Evolutionary conservation across 805 yeast species (phyloP), one percentile per base, ranked within the genome.

Genomic region (Cephaloascus fragrans): DNA sequence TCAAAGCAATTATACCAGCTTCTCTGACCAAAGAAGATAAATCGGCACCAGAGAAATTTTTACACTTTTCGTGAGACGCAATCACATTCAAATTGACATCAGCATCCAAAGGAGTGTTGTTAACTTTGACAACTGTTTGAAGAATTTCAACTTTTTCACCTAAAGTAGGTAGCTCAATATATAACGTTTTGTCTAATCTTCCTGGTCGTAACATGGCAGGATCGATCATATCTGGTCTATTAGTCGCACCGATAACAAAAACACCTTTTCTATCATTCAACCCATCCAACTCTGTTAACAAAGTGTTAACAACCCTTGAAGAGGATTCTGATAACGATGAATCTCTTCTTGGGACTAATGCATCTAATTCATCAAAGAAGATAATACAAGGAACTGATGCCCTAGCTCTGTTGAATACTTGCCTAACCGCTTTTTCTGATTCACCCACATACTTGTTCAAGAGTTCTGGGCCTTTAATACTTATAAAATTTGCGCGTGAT

Each of bases 141-240:
- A 90, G 67, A 42, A 90, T 93, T 46, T 89, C 97, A 3, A 71
- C 61, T 45, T 96, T 71, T 56, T 93, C 98, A 3, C 64, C 69
- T 1, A 77, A 74, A 4, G 76, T 74, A 3, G 98, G 98, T 38
- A 90, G 69, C 55, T 90, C 97, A 19, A 90, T 90, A 58, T 81
- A 90, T 35, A 90, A 64, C 2, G 96, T 86, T 60, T 90, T 93
- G 55, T 93, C 97, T 50, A 90, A 69, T 59, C 98, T 76, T 4
- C 97, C 98, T 0, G 97, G 97, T 55, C 98, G 75, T 35, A 93
- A 63, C 97, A 90, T 93, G 0, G 98, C 98, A 3, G 96, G 88
- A 59, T 90, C 98, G 47, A 90, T 93, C 86, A 90, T 90, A 56
- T 90, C 98, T 0, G 97, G 97, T 56, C 98, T 74, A 52, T 90